Conservation (phyloP, 73 alveolate species). For the Paramecium primaurelia region DNA sequence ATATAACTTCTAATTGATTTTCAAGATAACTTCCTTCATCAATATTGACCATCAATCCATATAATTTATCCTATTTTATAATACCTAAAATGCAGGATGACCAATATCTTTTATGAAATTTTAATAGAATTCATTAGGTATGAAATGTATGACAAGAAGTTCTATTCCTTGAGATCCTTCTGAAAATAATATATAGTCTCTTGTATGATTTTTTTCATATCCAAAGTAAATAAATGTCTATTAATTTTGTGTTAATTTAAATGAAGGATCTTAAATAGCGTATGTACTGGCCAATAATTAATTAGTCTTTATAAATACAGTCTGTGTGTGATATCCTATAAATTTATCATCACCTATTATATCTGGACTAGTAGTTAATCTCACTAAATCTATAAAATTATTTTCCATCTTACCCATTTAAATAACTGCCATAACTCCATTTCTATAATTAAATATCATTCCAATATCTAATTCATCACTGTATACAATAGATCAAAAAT, state of each 20-base stretch:
- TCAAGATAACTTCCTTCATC: not conserved
- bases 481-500: no score
- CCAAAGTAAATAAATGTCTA: slow-evolving; percentile 21
- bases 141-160: not conserved
- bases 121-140: slow-evolving; percentile 1
- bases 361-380: not conserved
- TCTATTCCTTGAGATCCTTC: not conserved
- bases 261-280: not conserved
- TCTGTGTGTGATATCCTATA: slow-evolving; percentile 6
- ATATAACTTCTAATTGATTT: not conserved
- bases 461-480: no score
- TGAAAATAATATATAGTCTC: not conserved
- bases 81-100: not conserved
- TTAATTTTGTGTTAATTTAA: not conserved
- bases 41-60: not conserved
- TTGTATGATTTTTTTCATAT: not conserved
- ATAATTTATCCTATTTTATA: not conserved
- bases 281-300: not conserved
- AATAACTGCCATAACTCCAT: not conserved
- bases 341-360: not conserved
- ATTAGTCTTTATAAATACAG: not conserved
- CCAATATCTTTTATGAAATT: not conserved
- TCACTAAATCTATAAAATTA: not conserved
- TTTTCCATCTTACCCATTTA: not conserved
- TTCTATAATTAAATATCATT: no score